These are phyloP conservation scores for Cenchrus purpureus DNA, from an alignment of 176 grass and related monocot species.

Conservation along the genomic window DNA sequence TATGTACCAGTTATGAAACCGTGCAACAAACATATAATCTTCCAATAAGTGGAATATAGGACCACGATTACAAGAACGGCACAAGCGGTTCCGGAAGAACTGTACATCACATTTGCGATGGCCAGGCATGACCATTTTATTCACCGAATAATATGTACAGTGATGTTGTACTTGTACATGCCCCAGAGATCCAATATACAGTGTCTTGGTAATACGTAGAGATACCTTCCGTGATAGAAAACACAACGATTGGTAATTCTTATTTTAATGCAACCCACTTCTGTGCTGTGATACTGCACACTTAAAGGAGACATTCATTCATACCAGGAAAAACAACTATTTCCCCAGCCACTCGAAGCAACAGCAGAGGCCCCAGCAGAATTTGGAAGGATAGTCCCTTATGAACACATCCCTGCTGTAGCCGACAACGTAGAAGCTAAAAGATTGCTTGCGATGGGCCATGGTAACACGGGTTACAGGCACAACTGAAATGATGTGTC, in stretches of 20 bases:
- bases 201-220: not conserved
- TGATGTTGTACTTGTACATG: not conserved
- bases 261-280: not conserved
- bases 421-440: slow-evolving; percentile 84
- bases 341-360: slow-evolving; percentile 83
- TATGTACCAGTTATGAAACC: not conserved
- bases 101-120: not conserved
- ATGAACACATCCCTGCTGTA: slow-evolving; percentile 75
- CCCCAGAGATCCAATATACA: not conserved
- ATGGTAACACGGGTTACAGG: slow-evolving; percentile 86
- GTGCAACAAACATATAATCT: not conserved
- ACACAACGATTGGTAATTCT: not conserved
- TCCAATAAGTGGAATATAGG: no score
- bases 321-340: slow-evolving; percentile 21
- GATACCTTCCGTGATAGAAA: slow-evolving; percentile 4
- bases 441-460: slow-evolving; percentile 56
- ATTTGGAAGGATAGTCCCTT: slow-evolving; percentile 77
- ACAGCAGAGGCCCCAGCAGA: slow-evolving; percentile 87
- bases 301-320: not conserved
- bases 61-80: not conserved
- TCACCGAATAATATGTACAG: not conserved
- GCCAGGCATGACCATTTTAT: not conserved
- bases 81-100: not conserved
- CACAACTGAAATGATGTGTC: slow-evolving; percentile 80
- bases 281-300: not conserved